Base-by-base conservation (phyloP, 106 monocot species). In the Amphibolis antarctica region DNA sequence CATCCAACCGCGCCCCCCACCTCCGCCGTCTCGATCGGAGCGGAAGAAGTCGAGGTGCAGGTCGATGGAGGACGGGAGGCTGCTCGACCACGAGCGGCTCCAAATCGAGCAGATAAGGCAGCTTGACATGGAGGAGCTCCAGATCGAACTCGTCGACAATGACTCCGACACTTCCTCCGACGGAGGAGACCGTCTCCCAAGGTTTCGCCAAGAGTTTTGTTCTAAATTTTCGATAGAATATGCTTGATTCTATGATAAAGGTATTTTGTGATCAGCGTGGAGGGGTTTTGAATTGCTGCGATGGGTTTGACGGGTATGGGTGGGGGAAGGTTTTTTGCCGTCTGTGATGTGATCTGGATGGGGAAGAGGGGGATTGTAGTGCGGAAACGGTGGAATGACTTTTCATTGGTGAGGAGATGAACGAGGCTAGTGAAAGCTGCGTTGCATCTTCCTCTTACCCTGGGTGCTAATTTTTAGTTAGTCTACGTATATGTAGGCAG, bases 81-180 rank as follows among this genome's bases (percentile, higher is more conserved):
- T 66, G 29, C 27, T 23, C 47, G 47, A 59, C 48, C 65, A 60
- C 59, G 73, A 73, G 73, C 58, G 73, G 73, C 65, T 66, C 24
- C 58, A 66, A 31, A 73, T 73, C 10, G 55, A 73, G 17, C 56
- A 58, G 23, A 73, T 73, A 11, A 46, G 73, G n/a, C 48, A 65
- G 73, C 73, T 73, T 25, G 73, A 73, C 59, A 49, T 43, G 65
- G 73, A 73, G 73, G 73, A 73, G 59, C 73, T 73, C 50, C 65
- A 73, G 66, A 36, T 73, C 28, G 73, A 73, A 46, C 54, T 65
- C 11, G 59, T 73, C 44, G 72, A 45, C 10, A 64, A 46, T 9
- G 42, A 29, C 14, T 42, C 25, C 15, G 66, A 47, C 24, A 15
- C 10, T 18, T 66, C 73, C 30, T 64, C 72, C 13, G 65, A 66